Evolutionary conservation across 495 filamentous ascomycete species (phyloP).

Genomic region (Lasiosphaeris hirsuta): DNA sequence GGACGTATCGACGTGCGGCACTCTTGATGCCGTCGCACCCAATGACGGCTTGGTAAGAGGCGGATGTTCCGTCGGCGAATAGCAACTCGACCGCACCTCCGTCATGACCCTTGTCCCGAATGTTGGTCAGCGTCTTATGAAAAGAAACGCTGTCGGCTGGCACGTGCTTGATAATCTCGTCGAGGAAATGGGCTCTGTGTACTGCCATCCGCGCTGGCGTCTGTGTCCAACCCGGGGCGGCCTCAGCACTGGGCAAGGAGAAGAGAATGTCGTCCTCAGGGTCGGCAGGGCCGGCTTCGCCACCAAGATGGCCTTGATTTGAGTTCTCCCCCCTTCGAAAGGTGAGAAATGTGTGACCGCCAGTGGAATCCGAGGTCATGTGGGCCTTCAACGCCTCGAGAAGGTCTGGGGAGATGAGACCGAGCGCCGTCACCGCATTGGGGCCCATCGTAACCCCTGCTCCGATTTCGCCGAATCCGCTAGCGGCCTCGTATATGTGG

Average conservation of each 20-base stretch:
- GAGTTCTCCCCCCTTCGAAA: constrained; percentile 4
- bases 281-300: too few species aligned
- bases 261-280: constrained; percentile 11
- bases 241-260: constrained; percentile 18
- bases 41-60: constrained; percentile 18
- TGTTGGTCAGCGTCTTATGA: constrained; percentile 15
- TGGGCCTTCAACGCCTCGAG: constrained; percentile 29
- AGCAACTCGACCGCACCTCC: not conserved
- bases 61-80: too few species aligned
- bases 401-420: constrained; percentile 44
- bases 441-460: constrained; percentile 55
- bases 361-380: constrained; percentile 27
- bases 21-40: constrained; percentile 35
- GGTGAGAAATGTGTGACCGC: constrained; percentile 7
- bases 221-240: constrained; percentile 24
- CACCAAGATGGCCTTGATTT: constrained; percentile 12
- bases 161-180: constrained; percentile 18
- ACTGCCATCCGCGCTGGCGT: constrained; percentile 19
- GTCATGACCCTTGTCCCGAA: constrained; percentile 2
- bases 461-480: constrained; percentile 51
- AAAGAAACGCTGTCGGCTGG: constrained; percentile 13
- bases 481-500: constrained; percentile 50
- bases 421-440: constrained; percentile 54
- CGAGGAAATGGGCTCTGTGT: constrained; percentile 22
- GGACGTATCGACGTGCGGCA: constrained; percentile 22